Evolutionary conservation across 1,284 basidiomycete genomes (phyloP).

Genomic region (Thecaphora frezii): DNA sequence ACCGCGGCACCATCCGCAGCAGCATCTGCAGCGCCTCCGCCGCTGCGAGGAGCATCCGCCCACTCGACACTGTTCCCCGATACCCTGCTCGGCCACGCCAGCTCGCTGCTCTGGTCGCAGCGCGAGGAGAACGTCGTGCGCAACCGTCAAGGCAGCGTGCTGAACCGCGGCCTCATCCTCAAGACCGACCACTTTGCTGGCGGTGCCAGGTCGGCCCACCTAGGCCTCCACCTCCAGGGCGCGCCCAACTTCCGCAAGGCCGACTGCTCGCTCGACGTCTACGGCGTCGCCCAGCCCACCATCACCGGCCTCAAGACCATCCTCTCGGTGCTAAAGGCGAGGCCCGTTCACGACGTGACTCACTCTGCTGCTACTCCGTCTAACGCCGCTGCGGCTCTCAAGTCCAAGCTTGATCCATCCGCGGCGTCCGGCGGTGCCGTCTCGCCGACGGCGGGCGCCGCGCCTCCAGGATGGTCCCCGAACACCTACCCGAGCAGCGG

Average conservation of each 20-base stretch:
- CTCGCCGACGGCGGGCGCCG: constrained; percentile 5
- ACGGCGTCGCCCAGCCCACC: constrained; percentile 78
- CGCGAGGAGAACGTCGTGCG: constrained; percentile 69
- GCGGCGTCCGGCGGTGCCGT: background rate
- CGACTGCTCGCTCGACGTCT: constrained; percentile 61
- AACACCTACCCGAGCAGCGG: background rate
- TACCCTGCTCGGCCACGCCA: constrained; percentile 25
- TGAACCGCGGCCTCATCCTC: constrained; percentile 85
- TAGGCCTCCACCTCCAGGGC: constrained; percentile 85
- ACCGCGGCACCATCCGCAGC: too few relatives aligned
- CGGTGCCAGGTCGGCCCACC: constrained; percentile 33
- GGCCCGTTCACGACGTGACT: constrained; percentile 17
- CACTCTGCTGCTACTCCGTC: background rate
- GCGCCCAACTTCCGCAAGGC: constrained; percentile 89
- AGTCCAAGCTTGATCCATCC: too few relatives aligned
- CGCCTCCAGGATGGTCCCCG: constrained; percentile 6
- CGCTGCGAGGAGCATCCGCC: too few relatives aligned
- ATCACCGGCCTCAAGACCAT: constrained; percentile 89
- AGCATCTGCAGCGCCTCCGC: too few relatives aligned
- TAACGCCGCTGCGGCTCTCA: too few relatives aligned
- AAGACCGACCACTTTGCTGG: constrained; percentile 69
- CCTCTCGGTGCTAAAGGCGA: constrained; percentile 73
- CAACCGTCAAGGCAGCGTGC: constrained; percentile 80
- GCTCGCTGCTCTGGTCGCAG: constrained; percentile 33
- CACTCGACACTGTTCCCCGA: too few relatives aligned